Evolutionary conservation across 1,284 basidiomycete species (phyloP).

Genomic region (Cryptococcus sp.): DNA sequence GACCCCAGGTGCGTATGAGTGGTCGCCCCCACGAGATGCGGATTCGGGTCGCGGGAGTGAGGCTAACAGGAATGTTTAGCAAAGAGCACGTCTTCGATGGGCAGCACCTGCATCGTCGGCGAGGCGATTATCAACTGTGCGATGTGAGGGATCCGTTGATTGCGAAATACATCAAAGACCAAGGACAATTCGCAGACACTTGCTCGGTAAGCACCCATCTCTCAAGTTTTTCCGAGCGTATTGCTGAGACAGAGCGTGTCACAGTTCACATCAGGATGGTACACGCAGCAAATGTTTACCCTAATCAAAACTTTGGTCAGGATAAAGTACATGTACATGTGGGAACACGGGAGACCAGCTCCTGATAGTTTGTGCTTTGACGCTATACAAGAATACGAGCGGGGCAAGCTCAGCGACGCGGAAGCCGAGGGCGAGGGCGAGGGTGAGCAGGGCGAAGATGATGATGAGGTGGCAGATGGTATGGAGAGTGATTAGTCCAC

Average conservation of each 20-base stretch:
- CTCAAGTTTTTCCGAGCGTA: conserved; percentile 9
- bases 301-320: conserved; percentile 80
- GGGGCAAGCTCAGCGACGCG: conserved; percentile 3
- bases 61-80: conserved; percentile 23
- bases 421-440: conserved; percentile 1
- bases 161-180: conserved; percentile 72
- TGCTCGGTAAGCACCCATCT: conserved; percentile 64
- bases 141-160: conserved; percentile 86
- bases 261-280: conserved; percentile 65
- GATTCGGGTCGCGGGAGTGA: not conserved
- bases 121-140: conserved; percentile 88
- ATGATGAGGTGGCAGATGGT: conserved; percentile 8
- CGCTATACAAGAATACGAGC: conserved; percentile 31
- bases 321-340: conserved; percentile 80
- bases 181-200: conserved; percentile 64
- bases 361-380: conserved; percentile 26
- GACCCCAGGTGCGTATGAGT: conserved; percentile 31
- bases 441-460: conserved; percentile 3
- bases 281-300: conserved; percentile 68
- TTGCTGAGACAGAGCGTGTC: conserved; percentile 5
- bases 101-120: conserved; percentile 69
- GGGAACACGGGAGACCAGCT: conserved; percentile 56
- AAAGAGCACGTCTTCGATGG: conserved; percentile 90
- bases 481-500: too few relatives aligned
- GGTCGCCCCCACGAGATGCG: not conserved